Conservation (phyloP, 192 early-diverging fungal species). For the Podila verticillata region DNA sequence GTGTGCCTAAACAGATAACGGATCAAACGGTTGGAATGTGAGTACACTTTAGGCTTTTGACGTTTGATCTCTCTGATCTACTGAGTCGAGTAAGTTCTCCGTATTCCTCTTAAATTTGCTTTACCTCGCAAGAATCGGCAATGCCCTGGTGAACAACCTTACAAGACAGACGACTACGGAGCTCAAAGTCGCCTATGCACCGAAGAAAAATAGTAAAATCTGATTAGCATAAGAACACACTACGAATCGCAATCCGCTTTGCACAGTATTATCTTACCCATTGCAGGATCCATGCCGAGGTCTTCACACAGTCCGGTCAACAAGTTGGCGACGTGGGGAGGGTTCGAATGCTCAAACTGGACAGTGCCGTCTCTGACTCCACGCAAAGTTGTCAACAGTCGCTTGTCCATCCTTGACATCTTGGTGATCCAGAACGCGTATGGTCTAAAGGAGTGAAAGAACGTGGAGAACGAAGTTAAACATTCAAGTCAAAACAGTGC, state of each 20-base stretch:
- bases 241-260: neutral
- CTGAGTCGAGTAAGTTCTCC: too few species aligned
- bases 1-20: conserved; percentile 15
- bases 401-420: conserved; percentile 66
- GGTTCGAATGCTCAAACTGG: conserved; percentile 45
- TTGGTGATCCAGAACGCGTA: conserved; percentile 69
- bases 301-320: conserved; percentile 49
- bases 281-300: conserved; percentile 35
- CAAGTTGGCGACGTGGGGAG: conserved; percentile 46
- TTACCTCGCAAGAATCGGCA: conserved; percentile 57
- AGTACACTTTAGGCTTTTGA: neutral
- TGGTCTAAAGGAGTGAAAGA: conserved; percentile 38
- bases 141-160: conserved; percentile 60
- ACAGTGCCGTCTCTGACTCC: conserved; percentile 50
- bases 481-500: neutral
- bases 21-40: neutral
- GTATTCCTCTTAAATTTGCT: neutral
- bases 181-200: conserved; percentile 36
- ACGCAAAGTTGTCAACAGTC: conserved; percentile 59
- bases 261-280: conserved; percentile 20
- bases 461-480: neutral
- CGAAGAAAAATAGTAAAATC: too few species aligned
- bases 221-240: neutral
- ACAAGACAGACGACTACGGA: conserved; percentile 59
- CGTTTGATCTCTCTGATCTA: neutral